These are phyloP conservation scores for Quillaja saponaria DNA, from an alignment of 306 rosid genomes.

Conservation along the genomic window DNA sequence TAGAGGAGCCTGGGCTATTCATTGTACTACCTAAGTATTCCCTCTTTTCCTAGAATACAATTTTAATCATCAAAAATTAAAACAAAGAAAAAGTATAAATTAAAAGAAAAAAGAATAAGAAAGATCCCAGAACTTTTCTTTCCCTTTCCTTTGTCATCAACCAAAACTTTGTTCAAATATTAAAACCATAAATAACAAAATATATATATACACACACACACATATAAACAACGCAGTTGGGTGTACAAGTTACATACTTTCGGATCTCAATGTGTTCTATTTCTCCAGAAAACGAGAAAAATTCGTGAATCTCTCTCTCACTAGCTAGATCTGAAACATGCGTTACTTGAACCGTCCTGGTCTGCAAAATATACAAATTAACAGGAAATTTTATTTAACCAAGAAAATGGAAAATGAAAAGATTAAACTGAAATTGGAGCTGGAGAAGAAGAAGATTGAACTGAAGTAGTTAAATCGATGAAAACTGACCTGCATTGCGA, in stretches of 20 bases:
- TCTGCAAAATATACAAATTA: slow-evolving; percentile 38
- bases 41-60: neutral
- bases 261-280: slow-evolving; percentile 79
- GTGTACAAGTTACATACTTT: slow-evolving; percentile 36
- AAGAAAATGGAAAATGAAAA: neutral
- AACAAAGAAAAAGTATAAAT: neutral
- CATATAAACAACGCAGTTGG: neutral
- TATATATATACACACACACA: too few species aligned
- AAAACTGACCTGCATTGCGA: slow-evolving; percentile 37
- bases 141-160: slow-evolving; percentile 18
- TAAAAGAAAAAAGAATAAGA: neutral
- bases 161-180: slow-evolving; percentile 20
- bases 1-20: neutral
- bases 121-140: neutral
- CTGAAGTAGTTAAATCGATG: neutral
- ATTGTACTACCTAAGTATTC: neutral
- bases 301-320: slow-evolving; percentile 93
- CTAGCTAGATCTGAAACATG: slow-evolving; percentile 88
- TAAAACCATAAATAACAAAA: neutral
- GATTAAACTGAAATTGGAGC: slow-evolving; percentile 13
- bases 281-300: slow-evolving; percentile 91
- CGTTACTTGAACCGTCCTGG: slow-evolving; percentile 81
- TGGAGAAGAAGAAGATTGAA: slow-evolving; percentile 8
- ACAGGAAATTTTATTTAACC: neutral
- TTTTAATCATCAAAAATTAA: slow-evolving; percentile 3